phyloP scores from a whole-genome alignment of 805 yeast species.

The Grigorovia humatica region DNA sequence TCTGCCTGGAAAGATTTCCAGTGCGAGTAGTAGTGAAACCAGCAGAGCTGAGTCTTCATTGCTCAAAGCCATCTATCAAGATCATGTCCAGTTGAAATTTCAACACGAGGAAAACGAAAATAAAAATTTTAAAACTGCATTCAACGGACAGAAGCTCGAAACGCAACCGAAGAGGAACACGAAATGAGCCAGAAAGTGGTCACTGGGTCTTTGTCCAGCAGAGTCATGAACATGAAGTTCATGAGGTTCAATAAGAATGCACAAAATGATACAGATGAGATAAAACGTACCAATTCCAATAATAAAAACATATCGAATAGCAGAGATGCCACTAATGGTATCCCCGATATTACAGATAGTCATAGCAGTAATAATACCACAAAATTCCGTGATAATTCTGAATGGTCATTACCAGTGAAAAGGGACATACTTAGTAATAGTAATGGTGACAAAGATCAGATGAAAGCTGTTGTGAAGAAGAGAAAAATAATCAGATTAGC shows the following conservation, averaged over 20 bases:
- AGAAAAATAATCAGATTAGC: neutral
- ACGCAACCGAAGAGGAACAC: neutral
- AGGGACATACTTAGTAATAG: neutral
- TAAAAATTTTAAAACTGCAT: too few relatives aligned
- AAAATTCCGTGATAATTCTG: constrained; percentile 14
- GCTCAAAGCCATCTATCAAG: too few relatives aligned
- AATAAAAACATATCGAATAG: constrained; percentile 26
- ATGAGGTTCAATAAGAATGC: constrained; percentile 38
- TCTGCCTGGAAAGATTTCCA: too few relatives aligned
- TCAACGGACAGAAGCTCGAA: neutral
- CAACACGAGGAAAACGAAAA: too few relatives aligned
- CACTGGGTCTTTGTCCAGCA: constrained; percentile 41
- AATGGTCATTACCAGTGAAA: constrained; percentile 10
- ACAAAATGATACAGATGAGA: constrained; percentile 27
- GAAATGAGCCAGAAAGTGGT: constrained; percentile 1
- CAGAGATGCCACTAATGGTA: neutral
- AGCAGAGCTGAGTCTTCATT: too few relatives aligned
- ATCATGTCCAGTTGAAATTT: too few relatives aligned
- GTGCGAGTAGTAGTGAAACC: too few relatives aligned
- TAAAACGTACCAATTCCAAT: constrained; percentile 26
- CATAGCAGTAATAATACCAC: neutral
- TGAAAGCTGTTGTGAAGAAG: constrained; percentile 28
- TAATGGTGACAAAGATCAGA: constrained; percentile 15
- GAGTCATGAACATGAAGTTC: constrained; percentile 80
- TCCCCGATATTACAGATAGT: neutral